These are phyloP conservation scores for Beta lomatogona DNA, from an alignment of 179 eudicot genomes.

Conservation along the genomic window DNA sequence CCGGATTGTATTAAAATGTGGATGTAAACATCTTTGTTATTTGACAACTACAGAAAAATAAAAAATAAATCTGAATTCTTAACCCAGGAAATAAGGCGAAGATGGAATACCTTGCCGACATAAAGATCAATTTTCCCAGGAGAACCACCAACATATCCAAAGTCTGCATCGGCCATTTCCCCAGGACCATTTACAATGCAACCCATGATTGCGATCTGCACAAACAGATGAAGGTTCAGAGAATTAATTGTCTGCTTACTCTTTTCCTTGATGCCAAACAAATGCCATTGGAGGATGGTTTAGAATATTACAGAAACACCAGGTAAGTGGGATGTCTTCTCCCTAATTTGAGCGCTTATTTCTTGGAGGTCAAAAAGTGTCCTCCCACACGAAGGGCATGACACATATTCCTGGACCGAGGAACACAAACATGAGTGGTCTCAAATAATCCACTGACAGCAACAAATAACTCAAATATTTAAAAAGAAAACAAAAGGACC, in stretches of 20 bases:
- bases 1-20: not conserved
- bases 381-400: slow-evolving; percentile 99
- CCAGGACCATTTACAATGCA: slow-evolving; percentile 99
- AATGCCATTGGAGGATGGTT: slow-evolving; percentile 21
- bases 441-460: not conserved
- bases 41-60: not conserved
- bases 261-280: not conserved
- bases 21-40: not conserved
- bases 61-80: not conserved
- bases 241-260: slow-evolving; percentile 4
- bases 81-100: not conserved
- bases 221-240: slow-evolving; percentile 4
- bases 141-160: slow-evolving; percentile 97
- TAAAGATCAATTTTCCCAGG: slow-evolving; percentile 98
- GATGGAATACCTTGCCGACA: slow-evolving; percentile 76
- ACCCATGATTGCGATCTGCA: slow-evolving; percentile 99
- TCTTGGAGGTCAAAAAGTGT: slow-evolving; percentile 97
- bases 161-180: slow-evolving; percentile 99
- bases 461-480: not conserved
- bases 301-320: slow-evolving; percentile 85
- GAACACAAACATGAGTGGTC: not conserved
- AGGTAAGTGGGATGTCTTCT: slow-evolving; percentile 95
- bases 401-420: slow-evolving; percentile 84
- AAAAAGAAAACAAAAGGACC: not conserved
- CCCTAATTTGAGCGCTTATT: slow-evolving; percentile 93